Evolutionary conservation across 371 early-diverging fungal species (phyloP), one percentile per base, ranked within the genome.

Genomic region (Lichtheimia hyalospora): DNA sequence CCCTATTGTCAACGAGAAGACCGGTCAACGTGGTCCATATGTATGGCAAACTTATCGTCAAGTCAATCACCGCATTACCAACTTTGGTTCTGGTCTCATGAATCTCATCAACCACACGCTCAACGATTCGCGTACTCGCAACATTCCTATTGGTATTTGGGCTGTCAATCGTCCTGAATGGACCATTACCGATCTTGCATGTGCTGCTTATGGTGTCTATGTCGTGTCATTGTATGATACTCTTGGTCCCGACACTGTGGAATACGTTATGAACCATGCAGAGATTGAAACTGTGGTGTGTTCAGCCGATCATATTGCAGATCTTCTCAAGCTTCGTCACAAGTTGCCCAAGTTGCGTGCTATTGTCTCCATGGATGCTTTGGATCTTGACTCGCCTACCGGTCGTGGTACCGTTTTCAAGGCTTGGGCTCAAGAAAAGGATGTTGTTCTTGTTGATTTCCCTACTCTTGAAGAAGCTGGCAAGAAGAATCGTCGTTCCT

Each of bases 161-260:
- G 72, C 87, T 40, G 79, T 86, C 66, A 98, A 98, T 75, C 75
- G 98, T 46, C 74, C 89, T 28, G 98, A 98, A 66, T 98, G 98
- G 98, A 76, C 89, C 27, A 81, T 94, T 14, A 69, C 89, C 15
- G 94, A 92, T 44, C 70, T 83, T 58, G 89, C 85, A 0, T 69
- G 79, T 49, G 63, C 65, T 57, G 63, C 71, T 20, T 81, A 82
- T 50, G 77, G 78, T 56, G 63, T 84, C 14, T 75, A 81, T n/a
- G 80, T 90, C 12, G 93, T 96, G 1, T 95, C 98, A 0, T 78
- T 99, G 28, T 98, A 98, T 72, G 96, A 97, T 66, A 97, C 98
- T 0, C 87, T 97, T 25, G 97, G 96, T 18, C 75, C 79, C 3
- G 89, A 86, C 24, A 84, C 90, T 0, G 80, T 91, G 39, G 68